Conservation (phyloP, 345 rosid species). For the Pistacia vera region DNA sequence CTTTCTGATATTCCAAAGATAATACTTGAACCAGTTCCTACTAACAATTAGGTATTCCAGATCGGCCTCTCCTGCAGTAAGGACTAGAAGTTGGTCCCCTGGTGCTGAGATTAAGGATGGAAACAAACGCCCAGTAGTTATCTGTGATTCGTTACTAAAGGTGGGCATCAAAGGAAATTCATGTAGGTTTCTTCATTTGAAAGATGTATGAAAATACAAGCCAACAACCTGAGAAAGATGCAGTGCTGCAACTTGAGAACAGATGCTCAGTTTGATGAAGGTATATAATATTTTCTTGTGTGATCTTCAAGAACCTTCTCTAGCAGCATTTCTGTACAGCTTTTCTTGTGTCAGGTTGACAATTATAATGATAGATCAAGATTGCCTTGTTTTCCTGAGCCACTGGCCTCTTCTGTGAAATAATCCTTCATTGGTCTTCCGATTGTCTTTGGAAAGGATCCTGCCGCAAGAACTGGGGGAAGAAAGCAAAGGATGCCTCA, state of each 20-base stretch:
- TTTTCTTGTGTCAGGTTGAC: conserved; percentile 44
- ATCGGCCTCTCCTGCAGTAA: conserved; percentile 37
- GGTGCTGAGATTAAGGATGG: conserved; percentile 31
- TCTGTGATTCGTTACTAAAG: conserved; percentile 70
- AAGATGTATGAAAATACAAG: conserved; percentile 28
- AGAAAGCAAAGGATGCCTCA: conserved; percentile 30
- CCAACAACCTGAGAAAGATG: conserved; percentile 32
- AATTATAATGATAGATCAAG: conserved; percentile 29
- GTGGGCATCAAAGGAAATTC: conserved; percentile 84
- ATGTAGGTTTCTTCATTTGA: conserved; percentile 80
- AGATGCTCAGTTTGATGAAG: conserved; percentile 44
- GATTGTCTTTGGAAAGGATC: conserved; percentile 31
- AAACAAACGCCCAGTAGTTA: conserved; percentile 53
- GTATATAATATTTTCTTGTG: conserved; percentile 37
- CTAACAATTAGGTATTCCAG: conserved; percentile 55
- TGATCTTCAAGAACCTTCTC: conserved; percentile 23
- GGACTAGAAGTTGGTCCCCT: conserved; percentile 43
- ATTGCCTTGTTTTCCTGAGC: conserved; percentile 29
- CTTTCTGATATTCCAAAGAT: conserved; percentile 27
- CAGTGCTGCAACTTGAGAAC: conserved; percentile 36
- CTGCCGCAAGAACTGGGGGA: conserved; percentile 24
- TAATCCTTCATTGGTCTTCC: conserved; percentile 24
- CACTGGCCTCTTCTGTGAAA: conserved; percentile 31
- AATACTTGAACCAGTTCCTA: conserved; percentile 19
- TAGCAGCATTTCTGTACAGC: conserved; percentile 28